Percentiles rank a stretch among this genome's conserved stretches.
phyloP scores from a whole-genome alignment of 495 filamentous ascomycete species.

The Jackrogersella minutella region DNA sequence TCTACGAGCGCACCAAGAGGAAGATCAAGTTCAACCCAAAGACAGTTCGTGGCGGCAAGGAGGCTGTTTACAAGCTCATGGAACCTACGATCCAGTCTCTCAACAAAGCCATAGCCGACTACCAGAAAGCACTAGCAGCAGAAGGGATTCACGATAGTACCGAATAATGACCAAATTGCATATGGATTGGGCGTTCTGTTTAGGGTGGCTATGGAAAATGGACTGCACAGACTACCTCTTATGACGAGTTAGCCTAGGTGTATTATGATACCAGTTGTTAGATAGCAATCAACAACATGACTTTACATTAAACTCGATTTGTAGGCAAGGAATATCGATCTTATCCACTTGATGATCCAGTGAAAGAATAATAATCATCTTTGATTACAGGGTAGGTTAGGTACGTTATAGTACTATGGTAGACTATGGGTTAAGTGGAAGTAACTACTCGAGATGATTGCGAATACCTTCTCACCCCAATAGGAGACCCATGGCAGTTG shows the following conservation, averaged over 20 bases:
- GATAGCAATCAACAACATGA: slow-evolving; percentile 2
- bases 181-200: slow-evolving; percentile 21
- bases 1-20: slow-evolving; percentile 72
- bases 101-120: slow-evolving; percentile 68
- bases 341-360: not conserved
- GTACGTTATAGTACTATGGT: not conserved
- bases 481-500: not conserved
- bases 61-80: slow-evolving; percentile 77
- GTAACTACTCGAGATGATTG: not conserved
- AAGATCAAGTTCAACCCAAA: slow-evolving; percentile 71
- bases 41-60: slow-evolving; percentile 73
- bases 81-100: slow-evolving; percentile 73
- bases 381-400: not conserved
- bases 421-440: not conserved
- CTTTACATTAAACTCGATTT: not conserved
- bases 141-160: slow-evolving; percentile 57
- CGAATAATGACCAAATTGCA: slow-evolving; percentile 29
- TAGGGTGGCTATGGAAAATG: slow-evolving; percentile 5
- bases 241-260: slow-evolving; percentile 6
- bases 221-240: not conserved
- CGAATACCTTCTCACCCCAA: not conserved
- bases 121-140: slow-evolving; percentile 67
- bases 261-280: slow-evolving; percentile 29
- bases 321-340: no score
- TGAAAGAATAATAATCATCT: not conserved